Evolutionary conservation across 257 asterid genomes (phyloP), one percentile per base, ranked within the genome.

Genomic region (Primulina eburnea): DNA sequence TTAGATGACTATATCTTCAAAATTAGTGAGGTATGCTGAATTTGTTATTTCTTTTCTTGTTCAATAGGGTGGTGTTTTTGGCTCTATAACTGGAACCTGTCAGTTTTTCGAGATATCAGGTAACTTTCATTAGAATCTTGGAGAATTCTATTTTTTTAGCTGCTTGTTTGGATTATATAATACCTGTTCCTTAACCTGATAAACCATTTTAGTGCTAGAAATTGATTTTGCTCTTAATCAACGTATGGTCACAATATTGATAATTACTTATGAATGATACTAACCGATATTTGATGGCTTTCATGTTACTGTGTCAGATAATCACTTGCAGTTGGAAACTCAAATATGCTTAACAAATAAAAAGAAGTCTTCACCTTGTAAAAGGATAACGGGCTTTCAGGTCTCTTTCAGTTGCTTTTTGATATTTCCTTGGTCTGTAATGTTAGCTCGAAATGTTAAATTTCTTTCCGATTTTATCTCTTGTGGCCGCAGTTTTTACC

Each of bases 301-400:
- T 58, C 4, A 56, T 69, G 71, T 70, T 62, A 64, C 63, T 64
- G 60, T 76, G 65, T 74, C 87, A 92, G 98, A 84, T 84, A 77
- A 83, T 68, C 92, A 74, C 65, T 68, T 94, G 75, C 85, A 88
- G 62, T 75, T 94, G 81, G 97, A 88, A 73, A 75, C 76, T 65
- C 84, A 81, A 74, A 65, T 81, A 71, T 86, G 90, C 84, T 82
- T 94, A 73, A 65, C 84, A 74, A 78, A 75, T 64, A 94, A 91
- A 80, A 90, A 85, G 93, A 91, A 91, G 84, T 78, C 53, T 1
- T 43, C 96, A 6, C 82, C 84, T 18, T 81, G 86, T 88, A 94
- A 82, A 85, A 82, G 97, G 86, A 89, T 94, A 60, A 89, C 90
- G 8, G 82, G 93, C 79, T 80, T 94, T 83, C 98, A 94, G 99